Evolutionary conservation across 306 rosid species (phyloP).

Genomic region (Adenanthera pavonina): DNA sequence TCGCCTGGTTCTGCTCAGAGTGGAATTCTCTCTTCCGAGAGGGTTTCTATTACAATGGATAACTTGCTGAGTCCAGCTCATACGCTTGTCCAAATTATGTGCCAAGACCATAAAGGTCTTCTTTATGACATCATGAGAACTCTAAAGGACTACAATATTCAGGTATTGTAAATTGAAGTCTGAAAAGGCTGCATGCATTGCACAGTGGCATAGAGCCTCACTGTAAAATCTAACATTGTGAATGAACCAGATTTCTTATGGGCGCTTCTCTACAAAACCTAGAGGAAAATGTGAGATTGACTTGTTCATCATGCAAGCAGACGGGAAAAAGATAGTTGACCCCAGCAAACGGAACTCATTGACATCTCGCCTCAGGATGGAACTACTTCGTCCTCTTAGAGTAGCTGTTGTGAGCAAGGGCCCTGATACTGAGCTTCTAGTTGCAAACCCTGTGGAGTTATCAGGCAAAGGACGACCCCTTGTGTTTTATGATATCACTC

Average conservation of each 20-base stretch:
- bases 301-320: conserved; percentile 88
- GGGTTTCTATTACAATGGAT: conserved; percentile 69
- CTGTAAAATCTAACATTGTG: conserved; percentile 37
- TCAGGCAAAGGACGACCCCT: conserved; percentile 96
- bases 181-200: conserved; percentile 33
- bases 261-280: conserved; percentile 72
- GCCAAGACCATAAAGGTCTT: conserved; percentile 97
- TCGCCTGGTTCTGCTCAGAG: conserved; percentile 47
- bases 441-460: conserved; percentile 91
- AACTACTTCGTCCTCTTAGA: conserved; percentile 82
- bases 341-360: conserved; percentile 74
- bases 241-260: conserved; percentile 81
- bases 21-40: conserved; percentile 58
- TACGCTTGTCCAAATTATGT: conserved; percentile 85
- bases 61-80: conserved; percentile 91
- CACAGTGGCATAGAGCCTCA: conserved; percentile 21
- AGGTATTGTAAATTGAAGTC: conserved; percentile 53
- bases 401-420: conserved; percentile 83
- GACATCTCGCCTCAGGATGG: conserved; percentile 69
- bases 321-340: conserved; percentile 89
- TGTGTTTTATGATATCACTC: conserved; percentile 85
- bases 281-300: conserved; percentile 80
- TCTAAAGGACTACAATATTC: conserved; percentile 82
- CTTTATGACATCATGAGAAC: conserved; percentile 98
- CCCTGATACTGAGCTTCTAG: conserved; percentile 87